Conservation (phyloP, 2,329 filamentous ascomycete genomes). For the Colletotrichum lupini region DNA sequence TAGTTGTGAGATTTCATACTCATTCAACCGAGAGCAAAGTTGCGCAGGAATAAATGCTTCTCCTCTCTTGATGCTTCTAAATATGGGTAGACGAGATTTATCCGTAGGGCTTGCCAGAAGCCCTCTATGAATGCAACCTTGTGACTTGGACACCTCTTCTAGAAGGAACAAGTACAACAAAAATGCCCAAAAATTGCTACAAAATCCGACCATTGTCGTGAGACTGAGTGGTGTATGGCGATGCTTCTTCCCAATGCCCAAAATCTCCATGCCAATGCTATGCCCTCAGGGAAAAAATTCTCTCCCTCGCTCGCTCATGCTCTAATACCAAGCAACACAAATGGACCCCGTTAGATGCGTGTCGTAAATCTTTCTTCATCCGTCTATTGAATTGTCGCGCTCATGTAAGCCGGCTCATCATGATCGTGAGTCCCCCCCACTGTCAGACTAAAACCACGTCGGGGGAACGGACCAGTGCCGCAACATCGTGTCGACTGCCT, state of each 20-base stretch:
- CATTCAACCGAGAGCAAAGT: no score
- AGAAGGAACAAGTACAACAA: neutral
- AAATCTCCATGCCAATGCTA: neutral
- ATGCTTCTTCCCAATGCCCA: neutral
- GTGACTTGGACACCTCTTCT: neutral
- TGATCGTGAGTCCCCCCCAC: neutral
- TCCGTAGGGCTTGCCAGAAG: neutral
- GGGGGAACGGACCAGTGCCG: slow-evolving; percentile 74
- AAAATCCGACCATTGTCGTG: neutral
- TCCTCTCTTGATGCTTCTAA: neutral
- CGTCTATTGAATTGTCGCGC: neutral
- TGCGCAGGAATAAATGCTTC: neutral
- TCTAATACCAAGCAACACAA: neutral
- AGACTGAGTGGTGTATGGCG: neutral
- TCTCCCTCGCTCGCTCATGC: neutral
- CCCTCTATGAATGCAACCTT: neutral
- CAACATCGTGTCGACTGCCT: slow-evolving; percentile 73
- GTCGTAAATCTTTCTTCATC: neutral
- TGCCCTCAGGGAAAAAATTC: neutral
- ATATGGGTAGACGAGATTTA: neutral
- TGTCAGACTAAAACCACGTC: slow-evolving; percentile 50
- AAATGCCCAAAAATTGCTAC: neutral
- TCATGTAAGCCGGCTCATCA: neutral
- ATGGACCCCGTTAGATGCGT: neutral
- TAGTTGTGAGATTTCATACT: no score